A percentile compares a stretch with the other conserved stretches of the same genome.
phyloP scores from a whole-genome alignment of 306 rosid genomes.

The Prosopis cineraria region DNA sequence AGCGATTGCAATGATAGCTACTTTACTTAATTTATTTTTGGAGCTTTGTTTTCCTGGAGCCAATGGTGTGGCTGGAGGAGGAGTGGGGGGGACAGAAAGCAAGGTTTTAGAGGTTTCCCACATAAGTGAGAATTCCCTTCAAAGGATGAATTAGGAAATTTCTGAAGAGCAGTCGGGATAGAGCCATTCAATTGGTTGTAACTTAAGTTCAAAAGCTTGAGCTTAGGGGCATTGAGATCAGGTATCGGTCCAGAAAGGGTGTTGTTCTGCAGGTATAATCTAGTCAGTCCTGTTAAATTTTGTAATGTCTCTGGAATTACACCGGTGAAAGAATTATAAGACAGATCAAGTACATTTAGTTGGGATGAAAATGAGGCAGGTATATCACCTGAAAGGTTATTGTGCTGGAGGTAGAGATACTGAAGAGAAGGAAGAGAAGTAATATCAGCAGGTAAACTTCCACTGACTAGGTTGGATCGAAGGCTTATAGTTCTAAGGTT shows the following conservation, averaged over 20 bases:
- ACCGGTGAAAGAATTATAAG: conserved; percentile 79
- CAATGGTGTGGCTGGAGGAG: conserved; percentile 49
- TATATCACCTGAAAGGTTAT: conserved; percentile 82
- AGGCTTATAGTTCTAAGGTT: conserved; percentile 75
- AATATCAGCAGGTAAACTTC: conserved; percentile 71
- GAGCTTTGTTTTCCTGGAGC: conserved; percentile 47
- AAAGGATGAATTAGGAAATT: conserved; percentile 70
- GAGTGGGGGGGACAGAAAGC: conserved; percentile 50
- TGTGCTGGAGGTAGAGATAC: conserved; percentile 72
- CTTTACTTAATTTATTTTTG: conserved; percentile 57
- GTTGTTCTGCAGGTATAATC: conserved; percentile 84
- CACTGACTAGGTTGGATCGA: conserved; percentile 77
- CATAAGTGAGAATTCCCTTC: conserved; percentile 76
- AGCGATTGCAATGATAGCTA: conserved; percentile 78
- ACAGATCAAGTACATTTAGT: conserved; percentile 74
- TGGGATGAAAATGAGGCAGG: conserved; percentile 65
- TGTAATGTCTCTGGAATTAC: conserved; percentile 56
- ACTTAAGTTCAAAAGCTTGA: conserved; percentile 74
- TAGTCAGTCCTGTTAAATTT: conserved; percentile 67
- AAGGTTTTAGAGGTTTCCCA: conserved; percentile 72
- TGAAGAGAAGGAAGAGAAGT: conserved; percentile 82
- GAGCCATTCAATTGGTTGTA: conserved; percentile 86
- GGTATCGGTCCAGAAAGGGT: conserved; percentile 77
- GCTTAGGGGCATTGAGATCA: conserved; percentile 56
- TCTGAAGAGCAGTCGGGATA: conserved; percentile 61